A percentile compares a stretch with the other conserved stretches of the same genome.
Conservation (phyloP, 495 filamentous ascomycete species). For the Tuber umbilicatum region DNA sequence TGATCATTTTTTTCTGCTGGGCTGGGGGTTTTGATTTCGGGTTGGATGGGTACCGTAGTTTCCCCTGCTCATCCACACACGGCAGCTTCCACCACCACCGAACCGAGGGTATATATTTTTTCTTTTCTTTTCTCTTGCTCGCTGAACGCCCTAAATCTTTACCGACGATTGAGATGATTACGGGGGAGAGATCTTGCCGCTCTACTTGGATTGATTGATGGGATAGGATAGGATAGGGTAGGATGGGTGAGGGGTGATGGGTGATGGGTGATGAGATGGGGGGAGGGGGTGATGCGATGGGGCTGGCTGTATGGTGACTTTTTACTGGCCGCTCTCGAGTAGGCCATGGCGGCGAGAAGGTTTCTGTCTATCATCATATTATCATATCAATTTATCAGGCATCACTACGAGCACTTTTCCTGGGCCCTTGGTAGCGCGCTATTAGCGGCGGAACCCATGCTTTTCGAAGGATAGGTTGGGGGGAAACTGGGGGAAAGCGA, state of each 20-base stretch:
- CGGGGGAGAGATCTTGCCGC: constrained; percentile 33
- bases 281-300: neutral
- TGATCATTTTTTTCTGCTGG: neutral
- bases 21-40: neutral
- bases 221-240: constrained; percentile 12
- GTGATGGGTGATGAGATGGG: constrained; percentile 3
- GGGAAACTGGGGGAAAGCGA: constrained; percentile 29
- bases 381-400: constrained; percentile 23
- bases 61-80: neutral
- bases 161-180: constrained; percentile 24
- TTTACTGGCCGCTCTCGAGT: neutral
- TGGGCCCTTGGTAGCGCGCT: neutral
- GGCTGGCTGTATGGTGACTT: constrained; percentile 1
- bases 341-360: neutral
- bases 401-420: neutral
- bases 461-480: constrained; percentile 23
- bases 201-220: constrained; percentile 32
- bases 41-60: neutral
- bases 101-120: neutral
- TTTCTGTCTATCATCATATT: neutral
- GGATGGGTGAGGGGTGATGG: neutral
- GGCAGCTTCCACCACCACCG: neutral
- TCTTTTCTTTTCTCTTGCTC: neutral
- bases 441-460: constrained; percentile 34
- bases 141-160: neutral